Conservation (phyloP, 805 yeast species). For the Starmerella bombicola region DNA sequence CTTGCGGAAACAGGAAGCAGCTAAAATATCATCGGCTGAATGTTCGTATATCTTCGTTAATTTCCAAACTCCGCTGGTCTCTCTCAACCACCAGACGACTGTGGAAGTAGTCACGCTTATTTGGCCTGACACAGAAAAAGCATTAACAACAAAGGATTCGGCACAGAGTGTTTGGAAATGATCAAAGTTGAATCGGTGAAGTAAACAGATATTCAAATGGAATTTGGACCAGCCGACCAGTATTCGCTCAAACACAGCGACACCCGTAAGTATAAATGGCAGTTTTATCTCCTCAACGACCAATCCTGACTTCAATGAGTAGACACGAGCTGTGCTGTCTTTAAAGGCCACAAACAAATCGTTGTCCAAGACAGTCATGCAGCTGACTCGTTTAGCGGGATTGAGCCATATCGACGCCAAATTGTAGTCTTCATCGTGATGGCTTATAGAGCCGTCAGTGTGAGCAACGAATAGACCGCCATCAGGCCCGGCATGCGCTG, state of each 20-base stretch:
- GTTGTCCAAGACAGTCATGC: conserved; percentile 2
- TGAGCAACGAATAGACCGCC: conserved; percentile 5
- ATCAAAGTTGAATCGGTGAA: conserved; percentile 13
- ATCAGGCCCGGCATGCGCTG: conserved; percentile 1
- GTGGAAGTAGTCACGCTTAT: conserved; percentile 7
- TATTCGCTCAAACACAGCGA: conserved; percentile 12
- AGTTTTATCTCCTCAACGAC: neutral
- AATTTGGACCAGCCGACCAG: conserved; percentile 8
- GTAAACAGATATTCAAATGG: neutral
- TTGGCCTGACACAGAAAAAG: conserved; percentile 1
- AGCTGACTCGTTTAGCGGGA: conserved; percentile 8
- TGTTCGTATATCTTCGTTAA: neutral
- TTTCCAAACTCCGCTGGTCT: neutral
- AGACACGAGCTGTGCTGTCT: neutral
- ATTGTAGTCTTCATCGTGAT: neutral
- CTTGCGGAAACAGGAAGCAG: neutral
- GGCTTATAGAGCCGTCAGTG: conserved; percentile 6
- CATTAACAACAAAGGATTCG: conserved; percentile 5
- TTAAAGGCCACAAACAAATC: conserved; percentile 4
- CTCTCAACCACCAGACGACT: conserved; percentile 2
- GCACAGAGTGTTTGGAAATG: neutral
- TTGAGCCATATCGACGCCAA: conserved; percentile 7
- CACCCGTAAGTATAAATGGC: neutral
- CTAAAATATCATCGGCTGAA: neutral
- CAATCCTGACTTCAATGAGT: conserved; percentile 8